phyloP scores from a whole-genome alignment of 148 eudicot species.

The Heliosperma pusillum region DNA sequence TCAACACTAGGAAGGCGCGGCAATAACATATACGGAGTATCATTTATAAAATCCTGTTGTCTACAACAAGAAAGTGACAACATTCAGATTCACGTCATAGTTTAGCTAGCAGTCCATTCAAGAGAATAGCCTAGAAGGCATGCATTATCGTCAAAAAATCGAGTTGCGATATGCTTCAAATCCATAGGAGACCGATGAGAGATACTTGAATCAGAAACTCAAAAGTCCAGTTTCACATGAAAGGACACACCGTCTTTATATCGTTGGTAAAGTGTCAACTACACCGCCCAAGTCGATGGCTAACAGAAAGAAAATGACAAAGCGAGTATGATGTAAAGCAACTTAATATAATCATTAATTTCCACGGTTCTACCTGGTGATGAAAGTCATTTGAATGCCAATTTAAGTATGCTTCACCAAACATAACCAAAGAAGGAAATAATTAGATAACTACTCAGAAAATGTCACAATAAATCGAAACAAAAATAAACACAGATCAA shows the following conservation, averaged over 20 bases:
- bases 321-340: background rate
- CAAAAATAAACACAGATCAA: conserved; percentile 2
- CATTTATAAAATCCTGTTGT: too few species aligned
- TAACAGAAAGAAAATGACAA: conserved; percentile 7
- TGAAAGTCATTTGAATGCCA: conserved; percentile 1
- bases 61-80: too few species aligned
- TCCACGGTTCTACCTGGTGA: background rate
- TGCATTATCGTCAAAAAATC: background rate
- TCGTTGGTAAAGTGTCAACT: background rate
- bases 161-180: background rate
- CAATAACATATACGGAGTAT: too few species aligned
- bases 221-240: background rate
- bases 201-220: background rate
- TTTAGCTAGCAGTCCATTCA: background rate
- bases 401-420: background rate
- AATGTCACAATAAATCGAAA: too few species aligned
- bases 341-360: background rate
- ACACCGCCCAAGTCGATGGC: background rate
- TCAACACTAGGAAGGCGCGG: too few species aligned
- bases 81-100: too few species aligned
- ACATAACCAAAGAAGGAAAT: conserved; percentile 4
- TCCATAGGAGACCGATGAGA: background rate
- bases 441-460: background rate
- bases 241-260: background rate
- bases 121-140: background rate